Percentiles rank a stretch among this genome's conserved stretches.
These are phyloP conservation scores for Paracorniculantispora psalliotae DNA, from an alignment of 2,329 filamentous ascomycete genomes.

Conservation along the genomic window DNA sequence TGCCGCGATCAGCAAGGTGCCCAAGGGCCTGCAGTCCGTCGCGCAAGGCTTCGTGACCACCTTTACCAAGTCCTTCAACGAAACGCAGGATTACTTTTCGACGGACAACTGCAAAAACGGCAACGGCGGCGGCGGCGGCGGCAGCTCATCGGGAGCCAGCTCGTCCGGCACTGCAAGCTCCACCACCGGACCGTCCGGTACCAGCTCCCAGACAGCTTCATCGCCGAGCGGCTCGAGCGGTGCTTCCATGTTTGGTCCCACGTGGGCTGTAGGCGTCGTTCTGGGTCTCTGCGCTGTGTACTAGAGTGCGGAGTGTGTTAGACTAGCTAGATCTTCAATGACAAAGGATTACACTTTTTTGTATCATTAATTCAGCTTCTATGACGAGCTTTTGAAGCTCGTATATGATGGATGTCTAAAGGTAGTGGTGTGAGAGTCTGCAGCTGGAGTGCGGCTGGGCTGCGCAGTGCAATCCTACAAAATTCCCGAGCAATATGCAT, in stretches of 20 bases:
- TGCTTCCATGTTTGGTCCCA: not conserved
- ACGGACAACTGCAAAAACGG: slow-evolving; percentile 7
- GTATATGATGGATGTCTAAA: too few relatives aligned
- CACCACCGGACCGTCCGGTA: not conserved
- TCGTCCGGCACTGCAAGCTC: not conserved
- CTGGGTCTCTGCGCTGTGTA: slow-evolving; percentile 2
- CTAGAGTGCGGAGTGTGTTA: not conserved
- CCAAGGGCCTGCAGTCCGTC: not conserved
- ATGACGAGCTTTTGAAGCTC: too few relatives aligned
- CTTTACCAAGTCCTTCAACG: slow-evolving; percentile 1
- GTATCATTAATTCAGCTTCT: too few relatives aligned
- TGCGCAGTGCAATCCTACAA: too few relatives aligned
- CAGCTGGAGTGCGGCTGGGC: too few relatives aligned
- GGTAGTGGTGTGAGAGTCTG: too few relatives aligned
- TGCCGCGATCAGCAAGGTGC: slow-evolving; percentile 6
- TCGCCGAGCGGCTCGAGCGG: slow-evolving; percentile 1
- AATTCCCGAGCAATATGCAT: too few relatives aligned
- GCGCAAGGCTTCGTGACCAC: not conserved
- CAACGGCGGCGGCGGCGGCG: not conserved
- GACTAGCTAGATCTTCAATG: not conserved
- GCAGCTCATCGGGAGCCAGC: not conserved
- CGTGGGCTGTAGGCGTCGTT: not conserved
- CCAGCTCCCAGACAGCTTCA: not conserved
- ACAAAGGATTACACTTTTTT: not conserved
- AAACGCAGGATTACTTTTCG: slow-evolving; percentile 11